Conservation (phyloP, 352 stramenopile species). For the Phytophthora tubulina region DNA sequence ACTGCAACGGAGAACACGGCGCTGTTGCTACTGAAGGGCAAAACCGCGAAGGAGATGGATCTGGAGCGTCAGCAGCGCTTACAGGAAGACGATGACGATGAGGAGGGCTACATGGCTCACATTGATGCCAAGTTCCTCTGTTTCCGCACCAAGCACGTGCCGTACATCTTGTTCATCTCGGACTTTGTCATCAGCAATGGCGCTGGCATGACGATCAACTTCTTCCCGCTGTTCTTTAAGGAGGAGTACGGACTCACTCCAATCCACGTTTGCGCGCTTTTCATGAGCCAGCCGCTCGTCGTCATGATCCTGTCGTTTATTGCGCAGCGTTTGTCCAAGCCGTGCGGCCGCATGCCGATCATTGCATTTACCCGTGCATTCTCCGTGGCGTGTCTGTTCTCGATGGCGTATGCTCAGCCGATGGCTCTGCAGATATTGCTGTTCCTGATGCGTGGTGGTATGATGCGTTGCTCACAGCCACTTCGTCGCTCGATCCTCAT, state of each 20-base stretch:
- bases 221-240: constrained; percentile 89
- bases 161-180: constrained; percentile 72
- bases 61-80: constrained; percentile 40
- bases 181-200: constrained; percentile 90
- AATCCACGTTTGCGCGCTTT: constrained; percentile 77
- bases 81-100: constrained; percentile 34
- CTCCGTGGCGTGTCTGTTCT: constrained; percentile 70
- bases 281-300: constrained; percentile 72
- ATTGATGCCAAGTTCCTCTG: constrained; percentile 63
- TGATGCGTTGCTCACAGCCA: constrained; percentile 88
- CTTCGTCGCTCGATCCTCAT: constrained; percentile 82
- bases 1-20: constrained; percentile 50
- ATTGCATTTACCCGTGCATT: constrained; percentile 72
- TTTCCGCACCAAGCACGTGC: constrained; percentile 75
- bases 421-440: constrained; percentile 68
- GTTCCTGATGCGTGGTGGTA: constrained; percentile 81
- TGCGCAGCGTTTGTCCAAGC: constrained; percentile 60
- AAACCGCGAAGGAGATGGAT: constrained; percentile 40
- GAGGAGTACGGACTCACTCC: constrained; percentile 80
- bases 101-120: constrained; percentile 44
- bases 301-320: constrained; percentile 74
- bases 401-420: constrained; percentile 69
- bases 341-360: constrained; percentile 74
- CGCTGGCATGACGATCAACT: constrained; percentile 87
- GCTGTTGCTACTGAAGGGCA: constrained; percentile 41